These are phyloP conservation scores for Oryza punctata DNA, from an alignment of 176 grass and related monocot genomes.

Conservation along the genomic window DNA sequence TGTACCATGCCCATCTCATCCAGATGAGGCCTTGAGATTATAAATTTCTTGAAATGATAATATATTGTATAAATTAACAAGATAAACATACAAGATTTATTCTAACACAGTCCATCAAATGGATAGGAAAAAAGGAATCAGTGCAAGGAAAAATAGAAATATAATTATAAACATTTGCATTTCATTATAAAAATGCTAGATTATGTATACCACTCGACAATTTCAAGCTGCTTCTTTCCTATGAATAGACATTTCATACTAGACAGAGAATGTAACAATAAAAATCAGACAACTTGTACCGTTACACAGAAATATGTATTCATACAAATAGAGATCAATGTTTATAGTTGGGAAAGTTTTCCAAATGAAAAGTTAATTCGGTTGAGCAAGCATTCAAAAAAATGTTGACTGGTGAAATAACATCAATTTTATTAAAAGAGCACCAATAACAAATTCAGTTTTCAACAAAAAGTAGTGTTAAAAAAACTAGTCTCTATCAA, in stretches of 20 bases:
- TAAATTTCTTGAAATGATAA: neutral
- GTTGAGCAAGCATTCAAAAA: neutral
- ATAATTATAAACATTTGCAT: slow-evolving; percentile 10
- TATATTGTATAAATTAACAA: neutral
- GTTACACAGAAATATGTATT: neutral
- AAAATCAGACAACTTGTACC: neutral
- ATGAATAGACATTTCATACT: slow-evolving; percentile 5
- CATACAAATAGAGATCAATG: neutral
- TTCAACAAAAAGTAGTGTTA: neutral
- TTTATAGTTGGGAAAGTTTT: neutral
- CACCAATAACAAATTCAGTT: neutral
- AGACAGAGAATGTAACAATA: neutral
- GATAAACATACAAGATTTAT: neutral
- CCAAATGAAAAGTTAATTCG: neutral
- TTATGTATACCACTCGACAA: neutral
- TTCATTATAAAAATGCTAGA: slow-evolving; percentile 1
- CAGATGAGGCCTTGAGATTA: neutral
- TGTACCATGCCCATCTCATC: slow-evolving; percentile 4
- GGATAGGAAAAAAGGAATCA: neutral
- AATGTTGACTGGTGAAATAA: neutral
- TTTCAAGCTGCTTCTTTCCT: slow-evolving; percentile 2
- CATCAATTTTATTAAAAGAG: neutral
- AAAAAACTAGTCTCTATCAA: slow-evolving; percentile 14
- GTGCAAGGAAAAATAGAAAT: neutral
- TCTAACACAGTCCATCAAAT: neutral